Evolutionary conservation across 2,329 filamentous ascomycete genomes (phyloP), one percentile per base, ranked within the genome.

Genomic region (Aspergillus fumigatiaffinis): DNA sequence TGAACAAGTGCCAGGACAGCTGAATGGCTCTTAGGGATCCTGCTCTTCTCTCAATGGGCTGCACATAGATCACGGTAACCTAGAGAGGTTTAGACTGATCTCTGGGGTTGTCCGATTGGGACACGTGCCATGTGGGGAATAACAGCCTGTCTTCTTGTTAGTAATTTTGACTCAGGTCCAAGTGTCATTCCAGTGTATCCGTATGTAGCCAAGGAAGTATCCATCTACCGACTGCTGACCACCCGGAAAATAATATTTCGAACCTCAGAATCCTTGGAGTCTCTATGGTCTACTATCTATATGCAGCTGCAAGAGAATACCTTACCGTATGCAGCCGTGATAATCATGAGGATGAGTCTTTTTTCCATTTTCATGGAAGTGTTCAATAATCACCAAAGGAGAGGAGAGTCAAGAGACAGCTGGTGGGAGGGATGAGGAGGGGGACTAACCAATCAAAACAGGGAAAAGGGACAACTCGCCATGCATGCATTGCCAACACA

Each of bases 401-500:
- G 14, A 38, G 0, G 5, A 35, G 32, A 17, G 32, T 38, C 32
- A 38, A 38, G 14, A 17, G 32, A 38, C 57, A 63, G 59, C 63
- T 56, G 63, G 62, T 55, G 60, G 65, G 62, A 59, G 56, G 54
- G 46, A 47, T 51, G 63, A 59, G 63, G 64, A 56, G 68, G 65
- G 61, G 50, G 62, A 54, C 59, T 59, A 59, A 61, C 69, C 62
- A 71, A 71, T 71, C 68, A 71, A 51, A 44, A 26, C 44, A 12
- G 12, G 17, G 35, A 49, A 44, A 46, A 44, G 50, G 59, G 54
- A 56, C 63, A 59, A 63, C 66, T 64, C 60, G 65, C 68, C 64
- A 68, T 70, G 69, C 70, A 72, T 71, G 68, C 67, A 69, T 52
- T 71, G 70, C 63, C 63, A 66, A 55, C 63, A 53, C 63, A 66